Conservation (phyloP, 1,139 yeast species). For the Trichomonascaceae sp. region DNA sequence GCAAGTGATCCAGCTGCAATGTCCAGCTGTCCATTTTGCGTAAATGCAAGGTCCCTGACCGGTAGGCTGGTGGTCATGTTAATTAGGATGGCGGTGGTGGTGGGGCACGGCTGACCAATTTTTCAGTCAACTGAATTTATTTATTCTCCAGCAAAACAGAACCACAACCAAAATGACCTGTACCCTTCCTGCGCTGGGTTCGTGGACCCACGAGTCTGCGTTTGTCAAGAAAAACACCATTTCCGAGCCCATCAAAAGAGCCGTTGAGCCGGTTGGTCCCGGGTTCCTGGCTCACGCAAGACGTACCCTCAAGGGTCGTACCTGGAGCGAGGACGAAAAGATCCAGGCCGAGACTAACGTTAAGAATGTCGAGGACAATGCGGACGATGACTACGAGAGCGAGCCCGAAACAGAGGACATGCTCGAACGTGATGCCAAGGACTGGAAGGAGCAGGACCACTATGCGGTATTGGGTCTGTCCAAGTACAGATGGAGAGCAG, state of each 20-base stretch:
- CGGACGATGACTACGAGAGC: constrained; percentile 70
- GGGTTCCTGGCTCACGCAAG: constrained; percentile 94
- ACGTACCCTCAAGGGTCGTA: constrained; percentile 90
- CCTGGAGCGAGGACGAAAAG: constrained; percentile 96
- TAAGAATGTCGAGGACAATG: constrained; percentile 51
- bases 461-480: constrained; percentile 93
- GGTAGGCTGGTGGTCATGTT: neutral
- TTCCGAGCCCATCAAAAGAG: constrained; percentile 65
- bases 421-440: constrained; percentile 86
- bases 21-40: neutral
- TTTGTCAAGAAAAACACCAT: constrained; percentile 26
- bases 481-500: constrained; percentile 82
- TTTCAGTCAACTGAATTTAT: too few species aligned
- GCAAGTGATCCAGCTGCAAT: neutral
- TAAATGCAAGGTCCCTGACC: neutral
- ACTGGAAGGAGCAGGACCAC: constrained; percentile 94
- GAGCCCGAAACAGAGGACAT: constrained; percentile 60
- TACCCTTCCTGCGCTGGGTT: constrained; percentile 16
- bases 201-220: constrained; percentile 21
- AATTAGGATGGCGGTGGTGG: too few species aligned
- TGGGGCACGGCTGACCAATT: too few species aligned
- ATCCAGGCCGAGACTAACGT: constrained; percentile 88
- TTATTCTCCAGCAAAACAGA: too few species aligned
- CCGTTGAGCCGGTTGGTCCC: constrained; percentile 94
- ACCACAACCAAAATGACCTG: too few species aligned